Conservation (phyloP, 148 eudicot species). For the Cornus florida region DNA sequence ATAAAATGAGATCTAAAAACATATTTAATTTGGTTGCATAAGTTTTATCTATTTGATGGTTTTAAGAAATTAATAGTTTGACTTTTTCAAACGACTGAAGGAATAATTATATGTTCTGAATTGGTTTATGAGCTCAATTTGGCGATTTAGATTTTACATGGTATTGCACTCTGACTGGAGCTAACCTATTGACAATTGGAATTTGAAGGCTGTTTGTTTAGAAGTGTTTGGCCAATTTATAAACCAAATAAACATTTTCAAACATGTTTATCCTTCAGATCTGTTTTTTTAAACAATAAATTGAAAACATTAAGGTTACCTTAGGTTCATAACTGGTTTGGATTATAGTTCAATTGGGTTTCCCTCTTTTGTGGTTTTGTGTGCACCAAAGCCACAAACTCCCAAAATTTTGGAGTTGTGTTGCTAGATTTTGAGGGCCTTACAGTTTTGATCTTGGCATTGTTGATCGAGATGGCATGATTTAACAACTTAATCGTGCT, state of each 20-base stretch:
- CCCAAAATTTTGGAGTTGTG: neutral
- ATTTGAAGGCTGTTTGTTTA: too few species aligned
- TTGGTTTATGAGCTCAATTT: constrained; percentile 1
- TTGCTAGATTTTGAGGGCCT: neutral
- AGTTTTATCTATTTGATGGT: neutral
- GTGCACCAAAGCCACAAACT: neutral
- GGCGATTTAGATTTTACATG: neutral
- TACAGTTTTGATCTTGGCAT: neutral
- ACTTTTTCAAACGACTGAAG: neutral
- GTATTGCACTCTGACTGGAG: neutral
- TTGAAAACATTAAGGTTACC: too few species aligned
- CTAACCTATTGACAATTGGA: neutral
- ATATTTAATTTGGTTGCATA: neutral
- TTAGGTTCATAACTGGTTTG: neutral
- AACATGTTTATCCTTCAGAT: too few species aligned
- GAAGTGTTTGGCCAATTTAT: too few species aligned
- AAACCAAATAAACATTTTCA: too few species aligned
- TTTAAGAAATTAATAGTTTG: neutral
- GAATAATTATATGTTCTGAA: neutral
- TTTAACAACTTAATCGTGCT: neutral
- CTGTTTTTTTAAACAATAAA: too few species aligned
- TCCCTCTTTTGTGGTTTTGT: too few species aligned
- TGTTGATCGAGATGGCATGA: neutral
- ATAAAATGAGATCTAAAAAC: neutral
- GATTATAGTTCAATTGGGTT: neutral